Base-by-base conservation (phyloP, 495 filamentous ascomycete genomes). In the Penicillium bialowiezense region DNA sequence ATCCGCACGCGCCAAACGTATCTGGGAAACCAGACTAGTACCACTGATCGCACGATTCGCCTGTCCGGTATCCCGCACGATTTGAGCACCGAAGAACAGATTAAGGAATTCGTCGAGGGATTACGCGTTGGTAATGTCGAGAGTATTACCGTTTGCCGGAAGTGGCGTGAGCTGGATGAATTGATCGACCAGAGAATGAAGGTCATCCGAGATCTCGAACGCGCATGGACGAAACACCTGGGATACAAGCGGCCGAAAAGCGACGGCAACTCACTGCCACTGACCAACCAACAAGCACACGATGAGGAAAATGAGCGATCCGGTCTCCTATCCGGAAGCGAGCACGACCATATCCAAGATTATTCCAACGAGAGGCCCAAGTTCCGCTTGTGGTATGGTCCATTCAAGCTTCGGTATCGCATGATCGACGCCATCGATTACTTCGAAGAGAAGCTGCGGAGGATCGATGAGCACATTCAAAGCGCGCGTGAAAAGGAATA, bases 61-160 rank as follows among this genome's bases (percentile, higher is more conserved):
- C 70, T 99, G 8, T 92, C 93, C 1, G 91, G 91, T 2, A 91
- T 99, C 26, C 95, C 95, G 0, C 64, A 62, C 5, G 87, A 95
- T 9, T 67, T 97, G 45, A 78, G 84, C 43, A 87, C 87, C 0
- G 91, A 97, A 59, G 82, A 83, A 12, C 85, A 85, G 47, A 89
- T 99, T 49, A 91, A 89, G 54, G 79, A 90, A 19, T 87, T 96
- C 46, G 79, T 99, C 17, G 90, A 99, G 59, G 84, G 83, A 28
- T 69, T 99, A 17, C 82, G 86, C 41, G 90, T 99, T 56, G 95
- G 95, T n/a, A 89, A 89, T 56, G 95, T 97, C 4, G 90, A 96
- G 39, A 87, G 78, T 44, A 88, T 99, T 10, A 90, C 85, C 0
- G 62, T 99, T 1, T 97, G 92, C 60, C 80, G 87, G 18, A 77